Evolutionary conservation across 768 basidiomycete species (phyloP), one percentile per base, ranked within the genome.

Genomic region (Tricholoma hemisulphureum): DNA sequence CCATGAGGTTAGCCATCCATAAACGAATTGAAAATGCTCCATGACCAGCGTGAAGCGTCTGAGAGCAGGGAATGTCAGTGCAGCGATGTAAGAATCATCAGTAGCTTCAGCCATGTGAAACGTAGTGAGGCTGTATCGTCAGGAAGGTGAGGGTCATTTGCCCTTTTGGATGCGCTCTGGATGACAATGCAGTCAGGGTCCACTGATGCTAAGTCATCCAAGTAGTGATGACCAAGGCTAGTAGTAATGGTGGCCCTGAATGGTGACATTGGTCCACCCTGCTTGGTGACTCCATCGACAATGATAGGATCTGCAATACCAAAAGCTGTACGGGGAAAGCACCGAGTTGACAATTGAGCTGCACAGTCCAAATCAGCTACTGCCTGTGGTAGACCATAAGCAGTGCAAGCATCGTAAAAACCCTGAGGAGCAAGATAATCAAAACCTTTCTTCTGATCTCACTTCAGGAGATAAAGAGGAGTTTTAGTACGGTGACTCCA

Each of bases 361-460:
- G 67, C 59, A 2, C n/a, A 4, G 28, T 69, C 67, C 5, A 69
- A 54, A 14, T 60, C 56, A 11, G 48, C 48, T 3, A 69, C 65
- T 2, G 57, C 3, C 0, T 13, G 2, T 0, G 66, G 66, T 0
- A 69, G 56, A 6, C 61, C 58, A 50, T 62, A 67, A 1, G 64
- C 64, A 2, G 4, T 5, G 1, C 64, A 26, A 1, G 64, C 64
- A 51, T 69, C 66, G 48, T 69, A 67, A 41, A 69, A 61, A 0
- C 66, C 66, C 26, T 66, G 26, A 0, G 66, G 68, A 0, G 53
- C 48, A 0, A 69, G 54, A 18, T 56, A 54, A 35, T 67, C 65
- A 52, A 69, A 69, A 1, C 65, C 65, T 20, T 69, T 69, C 53
- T 53, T 60, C 41, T 68, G 67, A 35, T 66, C 65, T 5, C 63